Evolutionary conservation across 176 grass and related monocot species (phyloP).

Genomic region (Avena eriantha): DNA sequence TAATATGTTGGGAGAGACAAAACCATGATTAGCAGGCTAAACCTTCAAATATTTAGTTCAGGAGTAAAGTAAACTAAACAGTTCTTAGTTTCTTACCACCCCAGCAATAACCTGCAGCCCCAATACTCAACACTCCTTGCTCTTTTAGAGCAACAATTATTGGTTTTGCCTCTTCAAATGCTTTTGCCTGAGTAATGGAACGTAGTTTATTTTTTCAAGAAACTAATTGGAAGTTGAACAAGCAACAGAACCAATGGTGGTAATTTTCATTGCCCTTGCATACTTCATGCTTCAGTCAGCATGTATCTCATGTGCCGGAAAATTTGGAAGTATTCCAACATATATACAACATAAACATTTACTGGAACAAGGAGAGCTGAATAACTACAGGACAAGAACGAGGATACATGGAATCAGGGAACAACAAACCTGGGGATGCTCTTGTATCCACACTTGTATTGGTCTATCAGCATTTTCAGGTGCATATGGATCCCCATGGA

Average conservation of each 20-base stretch:
- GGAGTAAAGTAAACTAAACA: slow-evolving; percentile 11
- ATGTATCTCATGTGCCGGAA: background rate
- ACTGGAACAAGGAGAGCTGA: background rate
- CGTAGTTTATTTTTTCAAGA: background rate
- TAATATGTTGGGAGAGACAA: slow-evolving; percentile 34
- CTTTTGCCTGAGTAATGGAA: slow-evolving; percentile 58
- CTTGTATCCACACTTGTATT: slow-evolving; percentile 55
- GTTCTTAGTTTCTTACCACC: slow-evolving; percentile 57
- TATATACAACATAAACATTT: background rate
- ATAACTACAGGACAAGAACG: background rate
- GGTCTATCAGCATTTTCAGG: slow-evolving; percentile 56
- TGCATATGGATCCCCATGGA: slow-evolving; percentile 61
- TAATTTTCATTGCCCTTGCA: background rate
- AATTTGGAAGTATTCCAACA: background rate
- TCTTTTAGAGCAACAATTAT: slow-evolving; percentile 68
- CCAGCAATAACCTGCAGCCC: slow-evolving; percentile 90
- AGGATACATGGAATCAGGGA: background rate
- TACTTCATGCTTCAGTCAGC: background rate
- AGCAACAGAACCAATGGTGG: slow-evolving; percentile 13
- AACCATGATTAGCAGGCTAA: background rate
- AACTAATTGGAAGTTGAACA: too few relatives aligned
- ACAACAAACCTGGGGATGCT: slow-evolving; percentile 57
- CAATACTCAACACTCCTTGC: slow-evolving; percentile 64
- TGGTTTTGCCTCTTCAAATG: slow-evolving; percentile 79
- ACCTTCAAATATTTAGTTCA: slow-evolving; percentile 4